A percentile compares a stretch with the other conserved stretches of the same genome.
Evolutionary conservation across 148 eudicot species (phyloP).

Genomic region (Rhododendron molle): DNA sequence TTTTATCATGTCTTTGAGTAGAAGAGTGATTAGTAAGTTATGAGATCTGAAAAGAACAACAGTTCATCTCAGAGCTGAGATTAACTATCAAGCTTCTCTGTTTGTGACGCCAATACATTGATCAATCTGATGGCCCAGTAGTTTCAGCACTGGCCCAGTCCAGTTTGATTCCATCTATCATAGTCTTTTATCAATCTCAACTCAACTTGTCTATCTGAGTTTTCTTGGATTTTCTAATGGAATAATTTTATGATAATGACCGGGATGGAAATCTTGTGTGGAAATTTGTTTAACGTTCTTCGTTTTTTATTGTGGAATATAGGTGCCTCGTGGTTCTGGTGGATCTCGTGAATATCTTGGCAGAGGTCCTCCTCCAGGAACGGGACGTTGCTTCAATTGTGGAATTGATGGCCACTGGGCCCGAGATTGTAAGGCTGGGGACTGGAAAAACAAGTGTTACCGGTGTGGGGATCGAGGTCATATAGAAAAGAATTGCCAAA

Average conservation of each 20-base stretch:
- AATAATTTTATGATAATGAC: neutral
- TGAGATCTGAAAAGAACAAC: neutral
- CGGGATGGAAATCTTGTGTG: neutral
- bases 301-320: neutral
- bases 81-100: neutral
- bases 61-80: neutral
- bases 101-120: neutral
- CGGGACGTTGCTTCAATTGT: conserved; percentile 93
- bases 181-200: neutral
- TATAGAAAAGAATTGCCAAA: conserved; percentile 64
- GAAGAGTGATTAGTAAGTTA: neutral
- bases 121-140: neutral
- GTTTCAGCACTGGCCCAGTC: neutral
- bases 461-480: conserved; percentile 83
- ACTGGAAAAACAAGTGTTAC: conserved; percentile 83
- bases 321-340: conserved; percentile 67
- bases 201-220: neutral
- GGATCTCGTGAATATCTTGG: conserved; percentile 60
- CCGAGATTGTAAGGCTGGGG: conserved; percentile 89
- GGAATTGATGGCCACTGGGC: conserved; percentile 99
- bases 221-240: neutral
- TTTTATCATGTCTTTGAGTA: neutral
- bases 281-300: neutral
- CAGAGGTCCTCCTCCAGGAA: conserved; percentile 87
- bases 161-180: neutral